Conservation (phyloP, 1,284 basidiomycete genomes). For the Pseudomicrostroma phylloplanum region DNA sequence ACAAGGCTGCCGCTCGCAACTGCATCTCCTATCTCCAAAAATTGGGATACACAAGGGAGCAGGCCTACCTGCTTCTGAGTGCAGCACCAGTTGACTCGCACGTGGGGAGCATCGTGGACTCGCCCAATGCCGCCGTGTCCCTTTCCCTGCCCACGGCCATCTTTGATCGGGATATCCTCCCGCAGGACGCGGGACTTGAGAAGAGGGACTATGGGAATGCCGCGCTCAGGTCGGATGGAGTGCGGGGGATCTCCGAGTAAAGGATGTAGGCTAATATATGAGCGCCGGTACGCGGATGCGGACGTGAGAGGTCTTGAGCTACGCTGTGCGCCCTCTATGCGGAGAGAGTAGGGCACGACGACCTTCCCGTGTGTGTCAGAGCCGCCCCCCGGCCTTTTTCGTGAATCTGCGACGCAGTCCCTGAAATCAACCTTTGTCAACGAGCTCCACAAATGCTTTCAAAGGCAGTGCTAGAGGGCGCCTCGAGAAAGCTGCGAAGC, state of each 20-base stretch:
- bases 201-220: constrained; percentile 1
- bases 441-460: no score
- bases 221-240: background rate
- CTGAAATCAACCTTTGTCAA: no score
- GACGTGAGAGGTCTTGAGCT: no score
- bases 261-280: no score
- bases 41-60: constrained; percentile 55
- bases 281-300: no score
- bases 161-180: constrained; percentile 67
- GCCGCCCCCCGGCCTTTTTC: no score
- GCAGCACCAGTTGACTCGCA: constrained; percentile 71
- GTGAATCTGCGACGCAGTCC: no score
- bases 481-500: no score
- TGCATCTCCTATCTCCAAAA: constrained; percentile 64
- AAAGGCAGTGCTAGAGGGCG: no score
- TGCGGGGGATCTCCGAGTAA: background rate
- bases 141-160: constrained; percentile 66
- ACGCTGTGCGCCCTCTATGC: no score
- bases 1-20: constrained; percentile 64
- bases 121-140: constrained; percentile 70
- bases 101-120: constrained; percentile 68
- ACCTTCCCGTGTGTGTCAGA: no score
- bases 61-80: constrained; percentile 64
- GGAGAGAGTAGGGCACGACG: no score
- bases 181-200: constrained; percentile 57